These are phyloP conservation scores for Ogataea siamensis DNA, from an alignment of 805 yeast genomes.

Conservation along the genomic window DNA sequence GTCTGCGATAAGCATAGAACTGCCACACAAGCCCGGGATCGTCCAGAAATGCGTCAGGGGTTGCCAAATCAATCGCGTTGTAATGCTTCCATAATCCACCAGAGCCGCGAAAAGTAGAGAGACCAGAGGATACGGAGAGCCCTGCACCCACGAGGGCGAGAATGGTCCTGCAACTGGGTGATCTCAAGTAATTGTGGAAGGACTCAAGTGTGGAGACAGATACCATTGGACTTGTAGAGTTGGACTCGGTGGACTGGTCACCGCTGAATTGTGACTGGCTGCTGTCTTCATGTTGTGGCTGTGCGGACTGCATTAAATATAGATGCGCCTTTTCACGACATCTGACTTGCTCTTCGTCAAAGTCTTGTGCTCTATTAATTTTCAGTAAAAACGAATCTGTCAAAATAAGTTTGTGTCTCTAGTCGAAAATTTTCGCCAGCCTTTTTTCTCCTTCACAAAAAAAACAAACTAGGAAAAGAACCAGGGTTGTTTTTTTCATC, in stretches of 20 bases:
- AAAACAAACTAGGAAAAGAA: slow-evolving; percentile 9
- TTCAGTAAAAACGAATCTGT: slow-evolving; percentile 1
- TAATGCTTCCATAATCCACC: slow-evolving; percentile 77
- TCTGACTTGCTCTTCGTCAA: neutral
- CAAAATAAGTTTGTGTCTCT: slow-evolving; percentile 11
- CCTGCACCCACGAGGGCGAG: slow-evolving; percentile 83
- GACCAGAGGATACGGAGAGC: slow-evolving; percentile 71
- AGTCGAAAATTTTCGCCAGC: slow-evolving; percentile 13
- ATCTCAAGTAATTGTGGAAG: slow-evolving; percentile 45
- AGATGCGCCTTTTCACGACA: neutral
- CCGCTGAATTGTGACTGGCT: neutral
- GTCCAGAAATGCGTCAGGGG: slow-evolving; percentile 82
- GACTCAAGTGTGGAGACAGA: slow-evolving; percentile 15
- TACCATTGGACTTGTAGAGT: neutral
- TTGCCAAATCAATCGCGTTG: slow-evolving; percentile 80
- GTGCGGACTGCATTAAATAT: neutral
- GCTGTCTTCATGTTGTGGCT: slow-evolving; percentile 2
- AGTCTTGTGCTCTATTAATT: neutral
- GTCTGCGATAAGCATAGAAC: slow-evolving; percentile 71
- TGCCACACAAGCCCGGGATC: slow-evolving; percentile 93
- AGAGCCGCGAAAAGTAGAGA: slow-evolving; percentile 69
- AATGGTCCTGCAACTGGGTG: slow-evolving; percentile 43
- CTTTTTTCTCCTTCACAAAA: slow-evolving; percentile 1
- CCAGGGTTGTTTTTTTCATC: slow-evolving; percentile 8
- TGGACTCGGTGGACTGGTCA: neutral